These are phyloP conservation scores for Starmerella stigmatis DNA, from an alignment of 805 yeast species.

Conservation along the genomic window DNA sequence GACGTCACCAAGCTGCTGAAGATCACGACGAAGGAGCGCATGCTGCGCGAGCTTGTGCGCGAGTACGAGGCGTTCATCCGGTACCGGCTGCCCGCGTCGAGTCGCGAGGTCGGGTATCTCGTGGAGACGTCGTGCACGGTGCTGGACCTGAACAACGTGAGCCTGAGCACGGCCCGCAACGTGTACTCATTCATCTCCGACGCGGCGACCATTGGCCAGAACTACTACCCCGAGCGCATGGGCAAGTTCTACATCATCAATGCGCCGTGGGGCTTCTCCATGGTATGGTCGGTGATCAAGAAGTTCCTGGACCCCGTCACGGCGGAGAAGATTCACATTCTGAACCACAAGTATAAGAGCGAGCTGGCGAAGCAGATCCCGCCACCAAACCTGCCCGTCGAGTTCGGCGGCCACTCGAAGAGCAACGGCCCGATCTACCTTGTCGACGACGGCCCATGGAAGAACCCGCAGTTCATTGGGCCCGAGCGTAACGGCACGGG, in stretches of 20 bases:
- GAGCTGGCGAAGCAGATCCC: slow-evolving; percentile 90
- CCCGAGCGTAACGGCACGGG: slow-evolving; percentile 60
- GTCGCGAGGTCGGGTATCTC: slow-evolving; percentile 64
- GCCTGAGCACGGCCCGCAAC: slow-evolving; percentile 70
- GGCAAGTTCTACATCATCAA: slow-evolving; percentile 92
- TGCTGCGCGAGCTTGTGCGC: slow-evolving; percentile 93
- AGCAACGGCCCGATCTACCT: slow-evolving; percentile 62
- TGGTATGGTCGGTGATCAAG: slow-evolving; percentile 84
- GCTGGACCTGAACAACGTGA: slow-evolving; percentile 88
- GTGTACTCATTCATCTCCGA: slow-evolving; percentile 83
- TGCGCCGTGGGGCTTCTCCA: slow-evolving; percentile 94
- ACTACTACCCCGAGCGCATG: slow-evolving; percentile 98
- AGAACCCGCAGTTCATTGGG: slow-evolving; percentile 76
- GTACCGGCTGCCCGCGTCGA: slow-evolving; percentile 86
- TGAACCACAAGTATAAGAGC: slow-evolving; percentile 66
- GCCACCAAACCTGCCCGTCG: slow-evolving; percentile 77
- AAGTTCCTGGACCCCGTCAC: slow-evolving; percentile 96
- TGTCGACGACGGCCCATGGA: slow-evolving; percentile 96
- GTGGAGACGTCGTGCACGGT: slow-evolving; percentile 96
- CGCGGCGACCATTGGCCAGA: slow-evolving; percentile 90
- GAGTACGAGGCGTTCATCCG: slow-evolving; percentile 86
- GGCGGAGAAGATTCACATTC: slow-evolving; percentile 82
- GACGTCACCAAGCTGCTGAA: slow-evolving; percentile 84
- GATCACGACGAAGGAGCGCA: slow-evolving; percentile 88
- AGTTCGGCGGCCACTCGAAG: slow-evolving; percentile 77